Percentiles rank a stretch among this genome's conserved stretches.
phyloP scores from a whole-genome alignment of 2,329 filamentous ascomycete genomes.

The Cordyceps fumosorosea region DNA sequence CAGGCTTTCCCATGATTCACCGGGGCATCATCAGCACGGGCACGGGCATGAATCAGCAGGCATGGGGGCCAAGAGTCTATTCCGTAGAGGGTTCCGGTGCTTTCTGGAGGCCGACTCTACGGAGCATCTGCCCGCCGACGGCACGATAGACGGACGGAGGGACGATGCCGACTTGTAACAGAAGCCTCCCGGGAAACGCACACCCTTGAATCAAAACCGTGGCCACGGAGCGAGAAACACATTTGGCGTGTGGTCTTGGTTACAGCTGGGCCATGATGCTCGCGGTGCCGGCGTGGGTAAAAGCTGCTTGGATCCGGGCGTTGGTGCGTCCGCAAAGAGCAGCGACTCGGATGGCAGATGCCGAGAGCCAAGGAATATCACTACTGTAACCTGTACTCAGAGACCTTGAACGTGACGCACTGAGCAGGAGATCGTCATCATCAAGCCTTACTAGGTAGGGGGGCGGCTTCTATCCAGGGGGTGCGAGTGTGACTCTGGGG shows the following conservation, averaged over 20 bases:
- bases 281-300: no score
- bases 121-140: no score
- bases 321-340: slow-evolving; percentile 10
- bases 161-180: no score
- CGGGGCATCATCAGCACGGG: neutral
- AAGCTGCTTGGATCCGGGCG: neutral
- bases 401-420: slow-evolving; percentile 10
- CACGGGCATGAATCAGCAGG: neutral
- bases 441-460: neutral
- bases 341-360: slow-evolving; percentile 12
- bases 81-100: no score
- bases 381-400: neutral
- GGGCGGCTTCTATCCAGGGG: neutral
- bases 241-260: no score
- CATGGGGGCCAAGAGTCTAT: neutral
- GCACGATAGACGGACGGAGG: neutral
- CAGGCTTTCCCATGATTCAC: neutral
- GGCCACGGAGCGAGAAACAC: no score
- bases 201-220: no score
- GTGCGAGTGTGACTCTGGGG: neutral
- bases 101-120: no score
- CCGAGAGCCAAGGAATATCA: slow-evolving; percentile 12
- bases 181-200: no score
- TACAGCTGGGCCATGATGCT: neutral
- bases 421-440: slow-evolving; percentile 11